A percentile compares a stretch with the other conserved stretches of the same genome.
These are phyloP conservation scores for Kwoniella botswanensis DNA, from an alignment of 768 basidiomycete genomes.

Conservation along the genomic window DNA sequence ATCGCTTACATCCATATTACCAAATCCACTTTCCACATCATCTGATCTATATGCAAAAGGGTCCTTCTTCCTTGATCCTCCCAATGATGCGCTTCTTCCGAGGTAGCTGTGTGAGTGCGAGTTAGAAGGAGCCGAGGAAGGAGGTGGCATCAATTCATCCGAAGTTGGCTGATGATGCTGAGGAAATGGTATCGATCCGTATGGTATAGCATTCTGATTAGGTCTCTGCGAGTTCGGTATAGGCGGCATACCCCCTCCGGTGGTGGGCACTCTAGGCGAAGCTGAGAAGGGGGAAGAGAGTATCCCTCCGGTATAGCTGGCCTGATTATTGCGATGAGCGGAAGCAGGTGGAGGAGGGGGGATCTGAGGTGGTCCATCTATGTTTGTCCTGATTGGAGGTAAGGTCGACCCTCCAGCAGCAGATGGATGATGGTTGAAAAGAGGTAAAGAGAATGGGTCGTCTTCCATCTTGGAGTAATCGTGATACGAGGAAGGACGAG, in stretches of 20 bases:
- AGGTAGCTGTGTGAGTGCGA: slow-evolving; percentile 41
- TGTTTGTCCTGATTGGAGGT: slow-evolving; percentile 18
- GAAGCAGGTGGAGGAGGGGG: slow-evolving; percentile 25
- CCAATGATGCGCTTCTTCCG: slow-evolving; percentile 52
- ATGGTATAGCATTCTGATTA: slow-evolving; percentile 6
- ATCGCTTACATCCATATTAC: slow-evolving; percentile 46
- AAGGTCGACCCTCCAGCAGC: slow-evolving; percentile 12
- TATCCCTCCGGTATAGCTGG: slow-evolving; percentile 3
- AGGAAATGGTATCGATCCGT: neutral
- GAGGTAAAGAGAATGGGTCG: slow-evolving; percentile 40
- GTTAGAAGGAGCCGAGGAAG: slow-evolving; percentile 27
- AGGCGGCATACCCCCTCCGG: slow-evolving; percentile 2
- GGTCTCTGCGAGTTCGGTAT: slow-evolving; percentile 18
- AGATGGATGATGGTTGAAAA: slow-evolving; percentile 40
- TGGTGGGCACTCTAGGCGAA: slow-evolving; percentile 20
- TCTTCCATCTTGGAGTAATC: slow-evolving; percentile 33
- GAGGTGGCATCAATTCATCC: slow-evolving; percentile 41
- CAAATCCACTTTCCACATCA: slow-evolving; percentile 55
- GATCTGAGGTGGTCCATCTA: slow-evolving; percentile 17
- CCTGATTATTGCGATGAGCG: slow-evolving; percentile 13
- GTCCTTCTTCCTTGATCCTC: slow-evolving; percentile 50
- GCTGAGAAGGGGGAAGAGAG: slow-evolving; percentile 21
- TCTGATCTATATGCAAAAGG: slow-evolving; percentile 54
- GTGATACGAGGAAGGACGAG: slow-evolving; percentile 49
- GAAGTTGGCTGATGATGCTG: slow-evolving; percentile 5